Evolutionary conservation across 257 asterid species (phyloP), one percentile per base, ranked within the genome.

Genomic region (Schizonepeta tenuifolia): DNA sequence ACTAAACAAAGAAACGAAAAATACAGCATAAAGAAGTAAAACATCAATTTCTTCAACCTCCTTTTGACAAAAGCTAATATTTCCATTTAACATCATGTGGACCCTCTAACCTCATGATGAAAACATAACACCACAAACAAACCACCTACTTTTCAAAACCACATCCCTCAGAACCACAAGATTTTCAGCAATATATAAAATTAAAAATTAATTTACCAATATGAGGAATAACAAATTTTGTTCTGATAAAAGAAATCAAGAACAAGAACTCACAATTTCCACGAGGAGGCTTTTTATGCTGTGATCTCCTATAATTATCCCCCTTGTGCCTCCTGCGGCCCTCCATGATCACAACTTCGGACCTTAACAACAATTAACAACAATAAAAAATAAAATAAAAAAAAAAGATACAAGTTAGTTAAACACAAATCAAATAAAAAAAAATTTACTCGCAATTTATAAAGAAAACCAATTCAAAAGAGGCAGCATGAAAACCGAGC

Each of bases 301-400:
- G 81, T 61, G 86, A 80, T 78, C 73, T 78, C 67, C 76, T 76
- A 17, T 7, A 3, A 17, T 18, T 60, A 58, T 75, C 81, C 85
- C 78, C 66, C 24, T 67, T 83, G 4, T 59, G 81, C 79, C 82
- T 53, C 77, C 86, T 79, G 65, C 79, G 77, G 62, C 46, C 68
- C 26, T 84, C 84, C 88, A 84, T 84, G 73, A 73, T 69, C 67
- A 28, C 67, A 33, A 1, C 84, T 46, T 73, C 67, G 22, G 65
- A 66, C 63, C 49, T 10, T 57, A 35, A 55, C 31, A 75, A 38
- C 33, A 38, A 50, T 38, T 58, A n/a, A n/a, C n/a, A n/a, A n/a
- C n/a, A n/a, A n/a, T n/a, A n/a, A n/a, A n/a, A n/a, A n/a, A n/a
- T n/a, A n/a, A n/a, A n/a, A n/a, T n/a, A n/a, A n/a, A n/a, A n/a